Evolutionary conservation across 108 stramenopile genomes (phyloP).

Genomic region (Pseudonitzschia delicatissima): DNA sequence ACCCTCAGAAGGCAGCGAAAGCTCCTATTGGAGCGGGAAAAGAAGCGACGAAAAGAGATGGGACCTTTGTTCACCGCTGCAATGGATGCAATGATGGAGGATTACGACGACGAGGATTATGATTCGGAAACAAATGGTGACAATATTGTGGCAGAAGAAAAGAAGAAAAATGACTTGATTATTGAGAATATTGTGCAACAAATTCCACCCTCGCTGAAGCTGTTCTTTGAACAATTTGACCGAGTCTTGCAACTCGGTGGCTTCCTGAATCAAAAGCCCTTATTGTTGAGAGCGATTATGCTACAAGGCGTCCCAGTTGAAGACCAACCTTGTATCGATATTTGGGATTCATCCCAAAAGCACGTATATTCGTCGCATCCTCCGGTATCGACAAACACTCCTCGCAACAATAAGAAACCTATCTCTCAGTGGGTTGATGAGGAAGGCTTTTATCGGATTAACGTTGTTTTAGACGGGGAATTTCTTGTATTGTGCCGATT

Average conservation of each 20-base stretch:
- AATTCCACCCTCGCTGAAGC: constrained; percentile 69
- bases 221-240: constrained; percentile 86
- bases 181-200: constrained; percentile 29
- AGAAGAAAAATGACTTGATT: too few relatives aligned
- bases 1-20: constrained; percentile 2
- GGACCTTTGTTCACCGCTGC: background rate
- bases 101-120: background rate
- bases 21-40: background rate
- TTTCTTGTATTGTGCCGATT: constrained; percentile 87
- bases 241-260: constrained; percentile 34
- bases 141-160: too few relatives aligned
- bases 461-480: constrained; percentile 66
- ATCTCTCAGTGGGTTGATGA: constrained; percentile 67
- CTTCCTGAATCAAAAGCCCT: constrained; percentile 60
- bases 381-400: background rate
- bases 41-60: background rate
- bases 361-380: constrained; percentile 46
- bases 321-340: constrained; percentile 85
- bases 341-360: constrained; percentile 58
- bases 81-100: background rate
- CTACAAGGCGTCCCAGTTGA: constrained; percentile 91
- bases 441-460: constrained; percentile 61
- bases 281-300: constrained; percentile 61
- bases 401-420: background rate
- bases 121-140: background rate